Conservation (phyloP, 768 basidiomycete genomes). For the Xerocomus potaroensis region DNA sequence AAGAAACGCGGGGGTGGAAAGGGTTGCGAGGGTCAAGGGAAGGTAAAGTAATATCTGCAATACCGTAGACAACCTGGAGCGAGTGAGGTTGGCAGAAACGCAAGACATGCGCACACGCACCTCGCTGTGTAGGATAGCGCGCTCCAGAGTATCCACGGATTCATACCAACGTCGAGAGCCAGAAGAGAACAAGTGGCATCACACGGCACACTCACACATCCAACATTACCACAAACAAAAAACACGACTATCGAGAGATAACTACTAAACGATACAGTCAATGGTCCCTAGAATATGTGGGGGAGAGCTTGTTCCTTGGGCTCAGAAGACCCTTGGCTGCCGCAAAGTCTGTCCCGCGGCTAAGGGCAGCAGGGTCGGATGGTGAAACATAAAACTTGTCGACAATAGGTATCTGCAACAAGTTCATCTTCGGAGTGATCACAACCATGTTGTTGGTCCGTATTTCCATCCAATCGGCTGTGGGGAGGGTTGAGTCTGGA, state of each 20-base stretch:
- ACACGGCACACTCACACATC: background rate
- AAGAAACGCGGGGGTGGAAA: constrained; percentile 76
- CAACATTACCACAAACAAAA: background rate
- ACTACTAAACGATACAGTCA: constrained; percentile 11
- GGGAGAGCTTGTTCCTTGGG: constrained; percentile 41
- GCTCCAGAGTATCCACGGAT: constrained; percentile 64
- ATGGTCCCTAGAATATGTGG: constrained; percentile 20
- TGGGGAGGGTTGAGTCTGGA: background rate
- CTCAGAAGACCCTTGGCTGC: constrained; percentile 81
- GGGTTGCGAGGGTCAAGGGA: constrained; percentile 78
- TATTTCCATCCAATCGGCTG: constrained; percentile 98
- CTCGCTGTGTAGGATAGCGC: constrained; percentile 61
- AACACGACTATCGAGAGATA: background rate
- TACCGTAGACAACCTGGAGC: constrained; percentile 63
- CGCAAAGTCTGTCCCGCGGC: constrained; percentile 78
- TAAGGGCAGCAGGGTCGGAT: constrained; percentile 67
- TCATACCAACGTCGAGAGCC: constrained; percentile 32
- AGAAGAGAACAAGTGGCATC: background rate
- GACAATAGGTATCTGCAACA: constrained; percentile 89
- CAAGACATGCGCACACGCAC: constrained; percentile 28
- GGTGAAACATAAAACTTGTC: constrained; percentile 92
- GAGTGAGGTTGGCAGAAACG: constrained; percentile 2
- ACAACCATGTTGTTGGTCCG: constrained; percentile 94
- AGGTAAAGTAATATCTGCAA: constrained; percentile 80
- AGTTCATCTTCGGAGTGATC: constrained; percentile 93